Evolutionary conservation across 2,329 filamentous ascomycete genomes (phyloP).

Genomic region (Colletotrichum simmondsii): DNA sequence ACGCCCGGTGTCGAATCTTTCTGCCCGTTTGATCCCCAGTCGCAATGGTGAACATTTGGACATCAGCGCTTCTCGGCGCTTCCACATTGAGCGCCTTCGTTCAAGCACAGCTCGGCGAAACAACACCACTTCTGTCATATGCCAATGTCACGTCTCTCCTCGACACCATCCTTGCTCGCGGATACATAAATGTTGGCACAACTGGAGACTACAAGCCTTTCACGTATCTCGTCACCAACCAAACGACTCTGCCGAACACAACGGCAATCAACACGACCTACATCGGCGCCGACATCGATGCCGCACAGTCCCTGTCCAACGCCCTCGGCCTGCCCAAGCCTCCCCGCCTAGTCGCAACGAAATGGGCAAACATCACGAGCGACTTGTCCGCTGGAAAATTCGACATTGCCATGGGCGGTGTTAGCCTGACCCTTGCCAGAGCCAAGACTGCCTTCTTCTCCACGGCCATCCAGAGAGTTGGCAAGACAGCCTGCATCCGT

Average conservation of each 20-base stretch:
- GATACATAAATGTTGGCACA: conserved; percentile 31
- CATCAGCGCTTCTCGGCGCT: neutral
- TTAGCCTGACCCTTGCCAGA: conserved; percentile 27
- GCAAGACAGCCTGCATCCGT: conserved; percentile 32
- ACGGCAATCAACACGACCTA: conserved; percentile 30
- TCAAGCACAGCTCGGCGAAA: neutral
- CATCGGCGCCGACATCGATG: conserved; percentile 33
- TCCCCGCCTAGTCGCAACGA: conserved; percentile 16
- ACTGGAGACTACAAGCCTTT: conserved; percentile 34
- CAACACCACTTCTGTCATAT: neutral
- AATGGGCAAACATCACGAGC: conserved; percentile 28
- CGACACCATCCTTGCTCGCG: conserved; percentile 26
- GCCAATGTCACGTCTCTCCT: conserved; percentile 28
- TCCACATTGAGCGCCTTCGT: neutral
- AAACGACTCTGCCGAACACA: conserved; percentile 4
- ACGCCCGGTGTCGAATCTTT: neutral
- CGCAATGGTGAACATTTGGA: neutral
- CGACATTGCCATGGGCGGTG: conserved; percentile 34
- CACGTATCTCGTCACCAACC: conserved; percentile 29
- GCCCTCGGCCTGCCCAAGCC: conserved; percentile 28
- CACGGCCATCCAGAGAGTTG: conserved; percentile 27
- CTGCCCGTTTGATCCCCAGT: neutral
- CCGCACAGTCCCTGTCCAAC: conserved; percentile 31
- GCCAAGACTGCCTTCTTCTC: conserved; percentile 23
- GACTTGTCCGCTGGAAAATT: conserved; percentile 23